phyloP scores from a whole-genome alignment of 1,284 basidiomycete species.

The Chalciporus sp. region DNA sequence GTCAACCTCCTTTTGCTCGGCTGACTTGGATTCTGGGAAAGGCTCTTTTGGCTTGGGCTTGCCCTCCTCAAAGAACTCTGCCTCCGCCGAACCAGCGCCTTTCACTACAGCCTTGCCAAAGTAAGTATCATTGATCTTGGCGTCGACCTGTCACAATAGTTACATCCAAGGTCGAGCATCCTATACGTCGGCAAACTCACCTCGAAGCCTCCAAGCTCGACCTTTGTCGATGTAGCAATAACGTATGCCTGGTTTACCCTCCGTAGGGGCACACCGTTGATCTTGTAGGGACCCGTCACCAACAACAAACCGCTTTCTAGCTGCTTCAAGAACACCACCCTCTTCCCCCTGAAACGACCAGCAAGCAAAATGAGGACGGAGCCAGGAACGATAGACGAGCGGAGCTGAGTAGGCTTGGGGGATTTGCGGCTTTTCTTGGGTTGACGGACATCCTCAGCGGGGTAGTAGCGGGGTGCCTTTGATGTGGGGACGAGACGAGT shows the following conservation, averaged over 20 bases:
- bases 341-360: constrained; percentile 97
- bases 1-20: constrained; percentile 95
- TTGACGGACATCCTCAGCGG: constrained; percentile 90
- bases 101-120: constrained; percentile 84
- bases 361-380: constrained; percentile 96
- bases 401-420: constrained; percentile 76
- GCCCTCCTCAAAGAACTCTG: constrained; percentile 94
- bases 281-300: constrained; percentile 97
- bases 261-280: constrained; percentile 98
- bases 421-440: constrained; percentile 94
- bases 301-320: constrained; percentile 91
- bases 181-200: constrained; percentile 41
- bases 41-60: constrained; percentile 92
- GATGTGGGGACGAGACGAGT: constrained; percentile 83
- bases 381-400: constrained; percentile 90
- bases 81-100: constrained; percentile 80
- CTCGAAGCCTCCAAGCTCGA: constrained; percentile 81
- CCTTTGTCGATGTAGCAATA: constrained; percentile 96
- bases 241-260: constrained; percentile 99
- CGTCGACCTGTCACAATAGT: constrained; percentile 59
- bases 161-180: constrained; percentile 7
- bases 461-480: constrained; percentile 96
- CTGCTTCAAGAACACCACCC: constrained; percentile 98
- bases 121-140: constrained; percentile 94
- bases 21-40: constrained; percentile 87